These are phyloP conservation scores for Dendrobium huoshanense DNA, from an alignment of 106 monocot genomes.

Conservation along the genomic window DNA sequence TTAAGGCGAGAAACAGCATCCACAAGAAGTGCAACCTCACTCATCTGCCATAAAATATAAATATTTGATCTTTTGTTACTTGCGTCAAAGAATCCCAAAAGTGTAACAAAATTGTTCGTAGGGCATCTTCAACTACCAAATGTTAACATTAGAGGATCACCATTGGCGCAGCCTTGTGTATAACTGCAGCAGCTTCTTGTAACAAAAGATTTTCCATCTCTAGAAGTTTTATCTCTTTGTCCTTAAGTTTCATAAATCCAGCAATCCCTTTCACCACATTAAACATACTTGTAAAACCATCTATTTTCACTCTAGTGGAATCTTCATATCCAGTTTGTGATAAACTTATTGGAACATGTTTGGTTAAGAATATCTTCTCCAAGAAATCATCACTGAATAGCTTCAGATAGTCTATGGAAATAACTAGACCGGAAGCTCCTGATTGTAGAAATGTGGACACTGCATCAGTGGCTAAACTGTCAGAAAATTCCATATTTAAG, in stretches of 20 bases:
- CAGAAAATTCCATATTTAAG: constrained; percentile 30
- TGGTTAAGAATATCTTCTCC: constrained; percentile 30
- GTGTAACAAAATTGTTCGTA: constrained; percentile 31
- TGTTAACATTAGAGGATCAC: constrained; percentile 97
- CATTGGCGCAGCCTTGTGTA: constrained; percentile 87
- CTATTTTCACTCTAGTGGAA: constrained; percentile 16
- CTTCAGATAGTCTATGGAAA: constrained; percentile 57
- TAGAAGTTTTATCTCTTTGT: constrained; percentile 53
- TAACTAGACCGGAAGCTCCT: constrained; percentile 70
- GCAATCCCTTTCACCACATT: constrained; percentile 32
- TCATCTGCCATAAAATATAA: constrained; percentile 65
- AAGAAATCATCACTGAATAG: constrained; percentile 36
- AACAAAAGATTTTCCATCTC: constrained; percentile 65
- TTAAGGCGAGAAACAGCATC: constrained; percentile 80
- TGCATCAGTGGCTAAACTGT: constrained; percentile 17
- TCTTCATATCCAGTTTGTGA: constrained; percentile 20
- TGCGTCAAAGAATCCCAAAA: constrained; percentile 20
- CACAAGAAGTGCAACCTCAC: constrained; percentile 73
- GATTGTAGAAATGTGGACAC: constrained; percentile 47
- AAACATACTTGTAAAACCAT: constrained; percentile 8
- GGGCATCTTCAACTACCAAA: constrained; percentile 92
- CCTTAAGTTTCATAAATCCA: constrained; percentile 78
- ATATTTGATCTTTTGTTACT: constrained; percentile 18
- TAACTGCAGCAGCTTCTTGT: constrained; percentile 57
- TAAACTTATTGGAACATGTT: constrained; percentile 6